Evolutionary conservation across 108 stramenopile species (phyloP).

Genomic region (Aurantiochytrium sp.): DNA sequence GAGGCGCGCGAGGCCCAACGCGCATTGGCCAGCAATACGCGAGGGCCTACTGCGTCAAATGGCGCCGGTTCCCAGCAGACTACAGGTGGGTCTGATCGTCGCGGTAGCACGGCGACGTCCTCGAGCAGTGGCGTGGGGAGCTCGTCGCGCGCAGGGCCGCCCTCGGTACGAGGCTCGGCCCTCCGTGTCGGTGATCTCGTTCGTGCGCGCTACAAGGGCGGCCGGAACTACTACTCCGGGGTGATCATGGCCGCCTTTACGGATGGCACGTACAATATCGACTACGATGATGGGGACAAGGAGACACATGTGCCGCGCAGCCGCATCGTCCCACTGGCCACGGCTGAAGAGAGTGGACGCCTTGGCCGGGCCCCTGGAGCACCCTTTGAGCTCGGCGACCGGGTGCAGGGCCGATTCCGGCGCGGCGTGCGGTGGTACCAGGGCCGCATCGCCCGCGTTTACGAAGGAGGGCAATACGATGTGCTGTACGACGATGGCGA

Average conservation of each 20-base stretch:
- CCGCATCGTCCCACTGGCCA: background rate
- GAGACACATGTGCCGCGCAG: background rate
- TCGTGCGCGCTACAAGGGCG: background rate
- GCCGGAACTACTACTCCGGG: background rate
- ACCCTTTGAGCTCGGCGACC: background rate
- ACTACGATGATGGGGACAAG: constrained; percentile 25
- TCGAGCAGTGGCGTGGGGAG: too few relatives aligned
- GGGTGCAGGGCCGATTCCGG: background rate
- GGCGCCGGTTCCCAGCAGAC: too few relatives aligned
- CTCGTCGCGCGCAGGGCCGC: too few relatives aligned
- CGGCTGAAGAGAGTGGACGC: background rate
- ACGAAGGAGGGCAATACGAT: background rate
- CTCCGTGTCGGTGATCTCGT: background rate
- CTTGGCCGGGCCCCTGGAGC: too few relatives aligned
- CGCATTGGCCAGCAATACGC: too few relatives aligned
- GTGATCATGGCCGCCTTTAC: background rate
- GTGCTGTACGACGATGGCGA: constrained; percentile 2
- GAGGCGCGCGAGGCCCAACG: background rate
- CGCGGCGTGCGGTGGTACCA: background rate
- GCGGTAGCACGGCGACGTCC: too few relatives aligned
- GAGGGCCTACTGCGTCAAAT: too few relatives aligned
- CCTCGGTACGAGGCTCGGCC: too few relatives aligned
- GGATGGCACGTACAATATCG: constrained; percentile 7
- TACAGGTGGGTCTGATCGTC: too few relatives aligned
- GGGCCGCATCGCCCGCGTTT: background rate